Evolutionary conservation across 345 rosid genomes (phyloP), one percentile per base, ranked within the genome.

Genomic region (Barbarea vulgaris): DNA sequence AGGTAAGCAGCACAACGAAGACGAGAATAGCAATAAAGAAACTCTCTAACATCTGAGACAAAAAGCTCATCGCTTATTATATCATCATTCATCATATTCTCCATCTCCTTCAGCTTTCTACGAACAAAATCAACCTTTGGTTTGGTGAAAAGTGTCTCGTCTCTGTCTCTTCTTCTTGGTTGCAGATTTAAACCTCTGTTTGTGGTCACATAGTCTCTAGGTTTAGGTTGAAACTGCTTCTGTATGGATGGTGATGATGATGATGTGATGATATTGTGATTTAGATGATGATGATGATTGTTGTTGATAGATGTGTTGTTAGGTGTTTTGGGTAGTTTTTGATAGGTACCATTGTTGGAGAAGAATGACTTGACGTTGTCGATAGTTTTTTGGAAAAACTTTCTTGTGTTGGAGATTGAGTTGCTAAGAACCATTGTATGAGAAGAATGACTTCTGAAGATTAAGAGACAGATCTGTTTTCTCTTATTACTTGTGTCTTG

Each of bases 11-110:
- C 85, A n/a, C 87, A 93, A 7, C 86, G 85, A 15, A 93, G 87
- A 27, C 90, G 83, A 37, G 96, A 88, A 79, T 93, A 93, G 78
- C 86, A 93, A 70, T 88, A 84, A 3, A 88, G 79, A 69, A 93
- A 85, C 81, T 93, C 93, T 80, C 87, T 87, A 7, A 93, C 73
- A 82, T 90, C 96, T 10, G 84, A 70, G 31, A 85, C 82, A 71
- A 87, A 92, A 56, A 86, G 89, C 27, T 85, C 81, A 60, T 90
- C 83, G 58, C 81, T 80, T 74, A 75, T 25, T 2, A 53, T 44
- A 37, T 51, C 47, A 68, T 52, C 64, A 77, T 84, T 89, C 81
- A 90, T 80, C 85, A 58, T 83, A 51, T 27, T 71, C 84, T 87
- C 93, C 54, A 93, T 74, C 73, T 93, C 95, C 84, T 81, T 85